Percentiles rank a stretch among this genome's conserved stretches.
phyloP scores from a whole-genome alignment of 129 eudicot species.

The Glebionis coronaria region DNA sequence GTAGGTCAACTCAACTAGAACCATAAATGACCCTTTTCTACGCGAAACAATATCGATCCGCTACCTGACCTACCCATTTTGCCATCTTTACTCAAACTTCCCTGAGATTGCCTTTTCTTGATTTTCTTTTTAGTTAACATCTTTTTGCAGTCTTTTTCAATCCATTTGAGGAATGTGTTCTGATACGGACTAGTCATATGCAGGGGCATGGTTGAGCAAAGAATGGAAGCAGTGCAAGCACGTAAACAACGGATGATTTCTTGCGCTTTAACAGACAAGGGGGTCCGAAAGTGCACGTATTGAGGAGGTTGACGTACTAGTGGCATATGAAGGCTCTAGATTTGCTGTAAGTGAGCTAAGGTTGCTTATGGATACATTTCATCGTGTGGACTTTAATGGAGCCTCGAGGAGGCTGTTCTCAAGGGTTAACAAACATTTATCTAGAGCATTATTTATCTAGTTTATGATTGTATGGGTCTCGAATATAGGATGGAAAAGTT shows the following conservation, averaged over 20 bases:
- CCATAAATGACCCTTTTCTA: neutral
- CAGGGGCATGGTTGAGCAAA: no score
- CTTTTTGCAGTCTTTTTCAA: constrained; percentile 1
- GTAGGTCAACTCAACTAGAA: neutral
- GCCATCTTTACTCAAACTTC: constrained; percentile 5
- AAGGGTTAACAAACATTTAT: constrained; percentile 83
- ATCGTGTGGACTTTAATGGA: constrained; percentile 83
- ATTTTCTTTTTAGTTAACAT: neutral
- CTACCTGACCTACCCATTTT: neutral
- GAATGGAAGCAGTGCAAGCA: no score
- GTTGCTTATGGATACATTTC: constrained; percentile 93
- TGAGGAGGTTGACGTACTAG: constrained; percentile 90
- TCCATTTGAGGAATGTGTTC: neutral
- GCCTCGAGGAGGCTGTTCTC: constrained; percentile 96
- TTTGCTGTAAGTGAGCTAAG: constrained; percentile 91
- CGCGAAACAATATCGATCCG: neutral
- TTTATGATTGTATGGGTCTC: no score
- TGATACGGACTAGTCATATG: no score
- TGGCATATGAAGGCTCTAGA: constrained; percentile 90
- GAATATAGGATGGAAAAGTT: no score
- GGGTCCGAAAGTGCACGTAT: no score
- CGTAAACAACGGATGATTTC: no score
- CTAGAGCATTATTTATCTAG: no score
- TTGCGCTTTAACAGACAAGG: no score
- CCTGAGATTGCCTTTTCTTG: constrained; percentile 6